Base-by-base conservation (phyloP, 176 grass and related monocot genomes). In the Puya raimondii region DNA sequence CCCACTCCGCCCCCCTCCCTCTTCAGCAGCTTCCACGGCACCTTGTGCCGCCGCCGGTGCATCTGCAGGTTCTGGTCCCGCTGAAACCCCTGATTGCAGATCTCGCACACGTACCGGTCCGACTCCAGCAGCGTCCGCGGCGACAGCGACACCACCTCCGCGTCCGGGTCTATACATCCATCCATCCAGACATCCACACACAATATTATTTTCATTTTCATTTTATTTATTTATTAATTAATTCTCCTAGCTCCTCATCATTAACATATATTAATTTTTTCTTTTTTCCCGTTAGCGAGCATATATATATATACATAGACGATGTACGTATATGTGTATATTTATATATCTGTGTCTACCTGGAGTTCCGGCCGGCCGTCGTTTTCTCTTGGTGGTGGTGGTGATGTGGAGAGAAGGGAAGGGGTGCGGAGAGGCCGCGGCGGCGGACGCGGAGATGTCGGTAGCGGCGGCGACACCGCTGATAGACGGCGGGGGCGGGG, bases 31-130 rank as follows among this genome's bases (percentile, higher is more conserved):
- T 85, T 92, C 89, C 84, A 92, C 65, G 93, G 93, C 70, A 97
- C 82, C 84, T 85, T 87, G 76, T 97, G 93, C 53, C 84, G 68
- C 80, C 89, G 81, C 67, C 89, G 89, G 84, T 97, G 93, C 81
- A 97, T 83, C 87, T 83, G 84, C 58, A 97, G 86, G 81, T 97
- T 92, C 86, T 90, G 78, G 80, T 88, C 94, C 11, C 94, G 81
- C 77, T 85, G 94, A 77, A 97, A 97, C 63, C 77, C 86, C 73
- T 88, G 86, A 69, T 89, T 81, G 89, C 94, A 97, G 82, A 97
- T 84, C 74, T 97, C 93, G 70, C 93, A 97, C 57, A 82, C 84
- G 72, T 90, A 85, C 48, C 84, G 66, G 79, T 83, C 84, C 1
- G 93, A 85, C 68, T 92, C 93, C 71, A 97, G 79, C 69, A 97